Percentiles rank a stretch among this genome's conserved stretches.
phyloP scores from a whole-genome alignment of 1,284 basidiomycete species.

The Melampsora larici-populina region DNA sequence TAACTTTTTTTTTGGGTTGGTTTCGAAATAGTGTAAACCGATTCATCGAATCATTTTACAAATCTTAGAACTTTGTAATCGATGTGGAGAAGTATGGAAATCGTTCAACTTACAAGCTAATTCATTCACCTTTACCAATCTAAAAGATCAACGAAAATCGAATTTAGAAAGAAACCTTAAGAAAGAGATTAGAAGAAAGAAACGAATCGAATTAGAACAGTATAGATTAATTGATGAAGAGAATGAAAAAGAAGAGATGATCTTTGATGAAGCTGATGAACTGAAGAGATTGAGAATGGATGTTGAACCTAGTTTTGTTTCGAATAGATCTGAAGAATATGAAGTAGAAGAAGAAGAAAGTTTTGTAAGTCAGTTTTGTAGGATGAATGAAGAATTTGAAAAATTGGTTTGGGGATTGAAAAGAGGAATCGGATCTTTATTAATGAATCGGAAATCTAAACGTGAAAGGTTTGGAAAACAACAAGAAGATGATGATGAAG shows the following conservation, averaged over 20 bases:
- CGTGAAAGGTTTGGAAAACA: too few species aligned
- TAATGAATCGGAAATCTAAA: too few species aligned
- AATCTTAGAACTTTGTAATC: constrained; percentile 16
- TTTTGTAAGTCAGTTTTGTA: neutral
- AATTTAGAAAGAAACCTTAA: neutral
- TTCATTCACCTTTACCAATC: neutral
- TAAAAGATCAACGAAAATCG: neutral
- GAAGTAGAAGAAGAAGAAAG: neutral
- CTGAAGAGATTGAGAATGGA: too few species aligned
- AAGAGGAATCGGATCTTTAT: constrained; percentile 8
- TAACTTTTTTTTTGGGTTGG: neutral
- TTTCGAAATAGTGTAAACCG: neutral
- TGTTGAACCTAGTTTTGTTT: too few species aligned
- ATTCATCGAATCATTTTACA: constrained; percentile 16
- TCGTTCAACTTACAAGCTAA: constrained; percentile 9
- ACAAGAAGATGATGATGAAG: too few species aligned
- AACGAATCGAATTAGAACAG: constrained; percentile 21
- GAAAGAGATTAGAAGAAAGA: neutral
- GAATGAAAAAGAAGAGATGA: neutral
- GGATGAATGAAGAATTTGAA: constrained; percentile 30
- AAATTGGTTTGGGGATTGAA: constrained; percentile 6
- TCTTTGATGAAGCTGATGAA: too few species aligned
- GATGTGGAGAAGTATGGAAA: constrained; percentile 11
- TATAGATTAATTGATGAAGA: constrained; percentile 30
- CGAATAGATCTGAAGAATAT: neutral